Evolutionary conservation across 768 basidiomycete genomes (phyloP).

Genomic region (Rossbeevera mucosa): DNA sequence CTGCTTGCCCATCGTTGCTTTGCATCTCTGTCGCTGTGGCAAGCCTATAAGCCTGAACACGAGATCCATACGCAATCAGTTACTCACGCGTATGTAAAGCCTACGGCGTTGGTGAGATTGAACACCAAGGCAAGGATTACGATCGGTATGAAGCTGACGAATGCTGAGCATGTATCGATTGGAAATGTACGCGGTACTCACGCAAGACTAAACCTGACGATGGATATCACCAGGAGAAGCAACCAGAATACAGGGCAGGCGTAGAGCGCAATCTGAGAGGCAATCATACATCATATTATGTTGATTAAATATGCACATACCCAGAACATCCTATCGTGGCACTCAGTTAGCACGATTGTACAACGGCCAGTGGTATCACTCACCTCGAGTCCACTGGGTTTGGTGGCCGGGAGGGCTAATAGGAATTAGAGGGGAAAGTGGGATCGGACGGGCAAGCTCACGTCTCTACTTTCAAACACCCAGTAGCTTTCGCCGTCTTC

Average conservation of each 20-base stretch:
- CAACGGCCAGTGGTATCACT: constrained; percentile 23
- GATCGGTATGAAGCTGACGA: constrained; percentile 83
- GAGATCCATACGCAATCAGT: constrained; percentile 2
- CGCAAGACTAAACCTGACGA: constrained; percentile 87
- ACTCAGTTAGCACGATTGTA: constrained; percentile 1
- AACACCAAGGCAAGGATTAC: constrained; percentile 92
- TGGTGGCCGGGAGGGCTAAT: constrained; percentile 79
- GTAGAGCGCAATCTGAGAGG: constrained; percentile 75
- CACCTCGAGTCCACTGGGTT: constrained; percentile 87
- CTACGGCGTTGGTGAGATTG: constrained; percentile 92
- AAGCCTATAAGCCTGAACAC: constrained; percentile 9
- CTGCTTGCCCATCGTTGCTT: constrained; percentile 87
- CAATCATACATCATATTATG: constrained; percentile 6
- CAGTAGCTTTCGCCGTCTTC: constrained; percentile 95
- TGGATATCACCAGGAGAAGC: constrained; percentile 79
- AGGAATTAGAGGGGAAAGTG: constrained; percentile 8
- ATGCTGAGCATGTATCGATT: constrained; percentile 8
- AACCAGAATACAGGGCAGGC: constrained; percentile 86
- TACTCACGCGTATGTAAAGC: constrained; percentile 90
- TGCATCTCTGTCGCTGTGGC: constrained; percentile 77
- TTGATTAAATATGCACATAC: constrained; percentile 39
- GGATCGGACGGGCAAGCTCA: constrained; percentile 37
- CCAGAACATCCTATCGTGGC: constrained; percentile 80
- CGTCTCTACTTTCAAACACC: constrained; percentile 98
- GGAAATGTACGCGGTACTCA: constrained; percentile 37